Base-by-base conservation (phyloP, 257 asterid species). In the Jaltomata sinuosa region DNA sequence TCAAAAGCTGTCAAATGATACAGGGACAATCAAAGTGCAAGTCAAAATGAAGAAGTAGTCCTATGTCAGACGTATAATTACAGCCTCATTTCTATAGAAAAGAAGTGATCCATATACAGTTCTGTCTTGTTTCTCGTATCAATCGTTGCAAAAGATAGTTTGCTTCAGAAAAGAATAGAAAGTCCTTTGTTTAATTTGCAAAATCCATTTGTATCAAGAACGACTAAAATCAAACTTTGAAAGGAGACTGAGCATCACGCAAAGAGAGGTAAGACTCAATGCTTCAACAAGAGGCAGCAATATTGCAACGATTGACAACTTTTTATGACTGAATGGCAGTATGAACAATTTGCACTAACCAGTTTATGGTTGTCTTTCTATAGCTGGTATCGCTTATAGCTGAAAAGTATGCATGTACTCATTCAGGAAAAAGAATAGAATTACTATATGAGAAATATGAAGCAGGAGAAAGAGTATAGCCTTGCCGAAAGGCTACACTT, bases 1-100 rank as follows among this genome's bases (percentile, higher is more conserved):
- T 97, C 99, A 84, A 97, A 97, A 85, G 98, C 99, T 97, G 89
- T 59, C 80, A 88, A 83, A 85, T n/a, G 32, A 78, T 55, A 57
- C 76, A 82, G 84, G 6, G 79, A 74, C 54, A 81, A 77, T 16
- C 38, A 68, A 76, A 21, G 77, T 83, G 55, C 83, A 38, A 80
- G 38, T 42, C 65, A 21, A 47, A 40, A 87, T 69, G 61, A 25
- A 36, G 72, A 80, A 32, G 38, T 38, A 22, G 19, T n/a, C 19
- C 15, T 12, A 7, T 19, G 47, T 27, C 27, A 21, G 21, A 85
- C 11, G 12, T 18, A 29, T 38, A 53, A 80, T 77, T 77, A 77
- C 59, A 77, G 57, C 81, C 62, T 40, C 29, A 38, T 25, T 49
- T 65, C 45, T 49, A 61, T 27, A 61, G 45, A 32, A 61, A 83